A percentile compares a stretch with the other conserved stretches of the same genome.
These are phyloP conservation scores for Trametes maxima DNA, from an alignment of 768 basidiomycete species.

Conservation along the genomic window DNA sequence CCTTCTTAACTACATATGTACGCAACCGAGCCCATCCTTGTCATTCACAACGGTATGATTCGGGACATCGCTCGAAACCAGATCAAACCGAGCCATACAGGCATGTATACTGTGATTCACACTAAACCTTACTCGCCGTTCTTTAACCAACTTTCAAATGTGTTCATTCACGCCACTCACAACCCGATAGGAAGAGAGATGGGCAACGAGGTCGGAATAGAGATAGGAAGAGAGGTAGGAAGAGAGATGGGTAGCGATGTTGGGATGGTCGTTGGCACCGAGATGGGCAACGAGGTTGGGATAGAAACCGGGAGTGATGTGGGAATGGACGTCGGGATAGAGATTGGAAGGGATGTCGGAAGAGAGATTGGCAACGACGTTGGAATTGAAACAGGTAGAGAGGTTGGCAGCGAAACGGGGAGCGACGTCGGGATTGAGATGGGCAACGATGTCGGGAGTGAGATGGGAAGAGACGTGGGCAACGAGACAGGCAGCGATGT, in stretches of 20 bases:
- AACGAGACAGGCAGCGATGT: conserved; percentile 8
- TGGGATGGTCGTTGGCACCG: neutral
- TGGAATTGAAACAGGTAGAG: neutral
- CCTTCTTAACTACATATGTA: too few species aligned
- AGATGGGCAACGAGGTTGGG: conserved; percentile 2
- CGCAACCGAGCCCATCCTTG: too few species aligned
- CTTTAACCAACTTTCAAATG: too few species aligned
- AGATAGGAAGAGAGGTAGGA: too few species aligned
- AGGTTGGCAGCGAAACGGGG: neutral
- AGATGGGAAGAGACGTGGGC: conserved; percentile 6
- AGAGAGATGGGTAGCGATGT: neutral
- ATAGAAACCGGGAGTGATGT: neutral
- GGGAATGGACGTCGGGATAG: neutral
- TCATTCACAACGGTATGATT: too few species aligned
- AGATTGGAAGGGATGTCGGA: neutral
- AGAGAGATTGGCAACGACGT: neutral
- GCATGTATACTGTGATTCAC: too few species aligned
- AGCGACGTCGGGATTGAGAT: neutral
- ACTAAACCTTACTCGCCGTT: too few species aligned
- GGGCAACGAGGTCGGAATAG: too few species aligned
- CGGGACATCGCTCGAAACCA: too few species aligned
- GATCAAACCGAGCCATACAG: too few species aligned
- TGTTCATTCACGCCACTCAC: too few species aligned
- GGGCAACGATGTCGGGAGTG: neutral
- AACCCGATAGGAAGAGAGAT: too few species aligned